phyloP scores from a whole-genome alignment of 495 filamentous ascomycete genomes.

The Aspergillus asperescens region DNA sequence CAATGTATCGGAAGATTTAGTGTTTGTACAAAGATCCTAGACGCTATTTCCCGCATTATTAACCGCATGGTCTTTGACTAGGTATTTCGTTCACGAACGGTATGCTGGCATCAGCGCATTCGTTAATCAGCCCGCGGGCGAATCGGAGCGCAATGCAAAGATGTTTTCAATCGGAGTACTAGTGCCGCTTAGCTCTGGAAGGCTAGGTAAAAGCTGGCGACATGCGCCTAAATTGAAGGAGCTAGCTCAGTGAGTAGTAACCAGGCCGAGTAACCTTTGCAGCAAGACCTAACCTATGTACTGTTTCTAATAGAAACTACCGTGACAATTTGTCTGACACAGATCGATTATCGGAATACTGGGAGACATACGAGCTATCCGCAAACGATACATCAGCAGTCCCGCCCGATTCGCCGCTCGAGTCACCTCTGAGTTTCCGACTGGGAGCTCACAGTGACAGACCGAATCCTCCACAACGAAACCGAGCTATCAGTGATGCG shows the following conservation, averaged over 20 bases:
- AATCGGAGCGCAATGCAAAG: slow-evolving; percentile 74
- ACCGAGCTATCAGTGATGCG: slow-evolving; percentile 42
- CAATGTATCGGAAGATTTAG: slow-evolving; percentile 78
- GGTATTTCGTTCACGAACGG: slow-evolving; percentile 80
- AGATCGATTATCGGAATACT: slow-evolving; percentile 68
- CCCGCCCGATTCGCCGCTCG: slow-evolving; percentile 41
- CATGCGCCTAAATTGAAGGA: slow-evolving; percentile 73
- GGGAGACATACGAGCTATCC: slow-evolving; percentile 59
- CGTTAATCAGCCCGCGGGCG: slow-evolving; percentile 72
- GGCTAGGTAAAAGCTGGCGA: slow-evolving; percentile 83
- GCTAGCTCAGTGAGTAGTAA: slow-evolving; percentile 57
- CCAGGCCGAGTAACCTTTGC: not conserved
- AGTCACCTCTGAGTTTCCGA: slow-evolving; percentile 52
- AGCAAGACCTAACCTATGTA: not conserved
- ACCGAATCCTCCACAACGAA: slow-evolving; percentile 25
- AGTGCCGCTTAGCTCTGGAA: slow-evolving; percentile 79
- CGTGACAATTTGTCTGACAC: slow-evolving; percentile 43
- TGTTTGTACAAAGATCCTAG: slow-evolving; percentile 43
- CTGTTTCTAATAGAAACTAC: slow-evolving; percentile 27
- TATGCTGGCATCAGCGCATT: slow-evolving; percentile 93
- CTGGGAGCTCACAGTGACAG: slow-evolving; percentile 38
- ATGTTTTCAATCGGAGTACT: slow-evolving; percentile 90
- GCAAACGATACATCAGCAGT: slow-evolving; percentile 36
- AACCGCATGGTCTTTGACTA: slow-evolving; percentile 20
- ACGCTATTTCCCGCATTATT: not conserved